Base-by-base conservation (phyloP, 805 yeast genomes). In the Myxozyma udenii region DNA sequence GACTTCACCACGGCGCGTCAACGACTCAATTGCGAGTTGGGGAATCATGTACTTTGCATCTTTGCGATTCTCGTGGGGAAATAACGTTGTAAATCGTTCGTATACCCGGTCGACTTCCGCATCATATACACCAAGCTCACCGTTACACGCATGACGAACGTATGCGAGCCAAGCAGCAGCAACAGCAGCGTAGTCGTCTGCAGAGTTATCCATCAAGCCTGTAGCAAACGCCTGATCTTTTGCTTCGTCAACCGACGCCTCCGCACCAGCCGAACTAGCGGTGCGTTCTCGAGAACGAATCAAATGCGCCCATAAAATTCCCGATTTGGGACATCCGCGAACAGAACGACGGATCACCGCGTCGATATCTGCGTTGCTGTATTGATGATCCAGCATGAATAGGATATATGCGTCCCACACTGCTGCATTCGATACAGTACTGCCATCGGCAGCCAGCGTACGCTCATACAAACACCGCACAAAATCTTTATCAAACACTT, bases 371-470 rank as follows among this genome's bases (percentile, higher is more conserved):
- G 45, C 19, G 23, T 24, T 30, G 6, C 57, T 22, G 16, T 24
- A 44, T 14, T 42, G 42, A 18, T 48, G 46, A 2, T 59, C 66
- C 18, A 48, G 58, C 5, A 63, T 35, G 40, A 50, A 66, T 11
- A 62, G 41, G 7, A 63, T 43, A 53, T 66, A 66, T 28, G 57
- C 62, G 24, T 60, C 62, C 70, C 70, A 66, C 3, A 66, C 47
- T 5, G 56, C 57, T 1, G 64, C 41, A 3, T 42, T 45, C 6
- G 51, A 33, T 1, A 56, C 58, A 24, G 54, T 40, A 3, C 26
- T 7, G 14, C 33, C 33, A 28, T 28, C 33, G 14, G 33, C 9
- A 14, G 12, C 14, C 9, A 64, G 11, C 1, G 67, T 56, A 5
- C 70, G 60, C 41, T 66, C 70, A 50, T 62, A 66, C 7, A 66